Percentiles rank a stretch among this genome's conserved stretches.
These are phyloP conservation scores for Pseudonitzschia multistriata DNA, from an alignment of 108 stramenopile species.

Conservation along the genomic window DNA sequence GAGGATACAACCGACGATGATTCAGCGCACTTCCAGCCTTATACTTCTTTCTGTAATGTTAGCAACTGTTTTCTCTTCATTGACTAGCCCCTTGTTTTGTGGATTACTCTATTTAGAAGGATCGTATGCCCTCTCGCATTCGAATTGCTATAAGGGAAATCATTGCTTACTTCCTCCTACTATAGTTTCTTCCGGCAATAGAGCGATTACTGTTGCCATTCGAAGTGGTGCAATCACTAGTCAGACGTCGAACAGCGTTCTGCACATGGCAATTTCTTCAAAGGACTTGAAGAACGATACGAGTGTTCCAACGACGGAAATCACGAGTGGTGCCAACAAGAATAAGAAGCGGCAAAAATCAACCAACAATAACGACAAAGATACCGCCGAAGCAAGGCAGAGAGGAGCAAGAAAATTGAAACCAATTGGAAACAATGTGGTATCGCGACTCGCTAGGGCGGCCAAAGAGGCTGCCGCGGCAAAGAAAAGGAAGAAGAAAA, in stretches of 20 bases:
- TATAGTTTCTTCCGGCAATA: not conserved
- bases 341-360: not conserved
- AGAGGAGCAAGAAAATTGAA: constrained; percentile 4
- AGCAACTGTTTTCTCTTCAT: not conserved
- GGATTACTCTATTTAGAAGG: not conserved
- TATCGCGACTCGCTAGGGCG: constrained; percentile 20
- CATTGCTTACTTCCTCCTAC: not conserved
- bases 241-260: not conserved
- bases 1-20: not conserved
- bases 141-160: not conserved
- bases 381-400: not conserved
- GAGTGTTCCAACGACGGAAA: not conserved
- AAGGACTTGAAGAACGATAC: constrained; percentile 24
- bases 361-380: not conserved
- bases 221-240: too few relatives aligned
- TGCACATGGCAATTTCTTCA: constrained; percentile 30
- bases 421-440: constrained; percentile 12
- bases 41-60: not conserved
- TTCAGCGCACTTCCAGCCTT: not conserved
- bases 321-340: not conserved
- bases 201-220: not conserved
- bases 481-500: not conserved
- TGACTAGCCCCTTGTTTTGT: not conserved
- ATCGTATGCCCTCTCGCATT: not conserved
- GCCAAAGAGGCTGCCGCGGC: constrained; percentile 27